Conservation (phyloP, 2,329 filamentous ascomycete species). For the Fusarium dlaminii region DNA sequence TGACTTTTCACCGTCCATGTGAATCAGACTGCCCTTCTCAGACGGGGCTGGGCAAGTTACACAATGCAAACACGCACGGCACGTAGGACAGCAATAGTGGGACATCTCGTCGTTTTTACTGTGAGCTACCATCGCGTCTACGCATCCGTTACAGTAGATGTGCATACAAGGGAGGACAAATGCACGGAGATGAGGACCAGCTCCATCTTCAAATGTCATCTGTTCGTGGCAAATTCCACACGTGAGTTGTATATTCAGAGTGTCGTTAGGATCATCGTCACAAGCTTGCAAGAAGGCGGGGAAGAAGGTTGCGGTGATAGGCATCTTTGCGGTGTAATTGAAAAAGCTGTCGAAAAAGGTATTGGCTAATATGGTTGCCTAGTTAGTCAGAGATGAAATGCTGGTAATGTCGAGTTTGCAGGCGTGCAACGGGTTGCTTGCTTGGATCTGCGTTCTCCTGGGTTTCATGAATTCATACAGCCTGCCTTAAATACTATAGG, state of each 20-base stretch:
- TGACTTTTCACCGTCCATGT: too few relatives aligned
- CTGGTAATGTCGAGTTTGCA: not conserved
- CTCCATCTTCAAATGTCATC: not conserved
- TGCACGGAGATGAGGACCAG: not conserved
- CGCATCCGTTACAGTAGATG: not conserved
- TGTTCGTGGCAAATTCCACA: not conserved
- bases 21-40: not conserved
- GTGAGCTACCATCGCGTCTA: not conserved
- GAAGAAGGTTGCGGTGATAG: not conserved
- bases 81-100: not conserved
- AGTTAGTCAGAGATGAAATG: not conserved
- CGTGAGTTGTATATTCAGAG: not conserved
- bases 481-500: too few relatives aligned
- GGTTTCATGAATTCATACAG: not conserved
- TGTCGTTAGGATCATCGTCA: too few relatives aligned
- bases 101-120: rapidly evolving
- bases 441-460: too few relatives aligned
- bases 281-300: not conserved
- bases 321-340: not conserved
- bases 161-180: not conserved
- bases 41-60: not conserved
- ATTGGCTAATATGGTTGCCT: not conserved
- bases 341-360: not conserved
- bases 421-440: not conserved
- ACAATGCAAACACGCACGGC: not conserved